Conservation (phyloP, 306 rosid genomes). For the Medicago arabica region DNA sequence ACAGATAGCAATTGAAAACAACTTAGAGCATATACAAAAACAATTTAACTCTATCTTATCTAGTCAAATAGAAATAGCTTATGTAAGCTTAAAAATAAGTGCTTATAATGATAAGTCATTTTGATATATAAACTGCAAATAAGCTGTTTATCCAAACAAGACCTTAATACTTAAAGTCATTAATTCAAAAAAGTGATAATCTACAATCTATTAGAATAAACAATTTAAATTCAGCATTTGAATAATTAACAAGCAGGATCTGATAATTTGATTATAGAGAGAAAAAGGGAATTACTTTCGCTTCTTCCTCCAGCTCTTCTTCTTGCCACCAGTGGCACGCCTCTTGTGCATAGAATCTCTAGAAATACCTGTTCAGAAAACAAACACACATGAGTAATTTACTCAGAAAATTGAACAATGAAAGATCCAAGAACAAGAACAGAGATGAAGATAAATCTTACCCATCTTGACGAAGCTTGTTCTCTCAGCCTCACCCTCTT, state of each 20-base stretch:
- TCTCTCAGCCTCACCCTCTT: not conserved
- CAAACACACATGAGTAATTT: not conserved
- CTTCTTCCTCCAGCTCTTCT: constrained; percentile 49
- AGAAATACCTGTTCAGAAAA: constrained; percentile 41
- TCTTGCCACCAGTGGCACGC: constrained; percentile 52
- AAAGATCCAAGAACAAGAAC: not conserved
- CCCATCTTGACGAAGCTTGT: constrained; percentile 12
- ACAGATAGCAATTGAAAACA: too few species aligned
- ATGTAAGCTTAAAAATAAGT: too few species aligned
- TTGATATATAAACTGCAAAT: too few species aligned
- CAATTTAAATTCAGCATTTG: not conserved
- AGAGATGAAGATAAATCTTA: not conserved
- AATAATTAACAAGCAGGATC: not conserved
- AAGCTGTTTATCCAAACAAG: too few species aligned
- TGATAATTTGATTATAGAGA: too few species aligned
- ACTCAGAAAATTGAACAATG: not conserved
- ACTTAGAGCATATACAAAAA: too few species aligned
- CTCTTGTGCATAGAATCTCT: constrained; percentile 50
- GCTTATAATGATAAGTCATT: too few species aligned
- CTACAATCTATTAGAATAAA: not conserved
- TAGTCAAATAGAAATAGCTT: too few species aligned
- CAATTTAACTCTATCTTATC: too few species aligned
- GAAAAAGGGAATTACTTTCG: constrained; percentile 35
- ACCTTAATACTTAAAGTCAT: too few species aligned
- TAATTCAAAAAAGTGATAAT: too few species aligned